Conservation (phyloP, 768 basidiomycete species). For the Lactarius hatsudake region DNA sequence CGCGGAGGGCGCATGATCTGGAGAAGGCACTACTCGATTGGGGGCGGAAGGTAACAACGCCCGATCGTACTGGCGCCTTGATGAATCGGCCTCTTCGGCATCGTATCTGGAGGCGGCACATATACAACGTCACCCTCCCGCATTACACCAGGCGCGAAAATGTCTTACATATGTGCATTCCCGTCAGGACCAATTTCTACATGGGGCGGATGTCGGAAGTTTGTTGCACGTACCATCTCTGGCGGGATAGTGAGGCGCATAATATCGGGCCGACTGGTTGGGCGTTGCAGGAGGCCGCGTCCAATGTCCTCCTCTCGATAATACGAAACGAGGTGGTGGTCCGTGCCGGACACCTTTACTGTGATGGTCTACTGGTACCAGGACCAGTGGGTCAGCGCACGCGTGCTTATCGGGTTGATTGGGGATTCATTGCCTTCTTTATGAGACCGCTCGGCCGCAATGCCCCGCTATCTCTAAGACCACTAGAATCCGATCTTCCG, state of each 20-base stretch:
- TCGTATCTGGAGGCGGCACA: slow-evolving; percentile 26
- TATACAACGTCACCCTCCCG: slow-evolving; percentile 6
- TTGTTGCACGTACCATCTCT: slow-evolving; percentile 73
- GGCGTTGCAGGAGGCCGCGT: slow-evolving; percentile 64
- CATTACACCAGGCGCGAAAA: slow-evolving; percentile 6
- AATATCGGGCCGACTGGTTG: slow-evolving; percentile 68
- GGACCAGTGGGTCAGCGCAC: slow-evolving; percentile 6
- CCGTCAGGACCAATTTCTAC: slow-evolving; percentile 73
- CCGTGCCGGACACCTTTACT: slow-evolving; percentile 71
- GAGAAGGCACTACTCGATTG: slow-evolving; percentile 5
- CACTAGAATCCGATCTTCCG: slow-evolving; percentile 28
- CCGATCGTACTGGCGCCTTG: slow-evolving; percentile 25
- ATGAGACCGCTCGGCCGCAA: slow-evolving; percentile 57
- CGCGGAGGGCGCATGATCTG: slow-evolving; percentile 13
- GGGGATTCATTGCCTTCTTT: slow-evolving; percentile 61
- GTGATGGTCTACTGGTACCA: slow-evolving; percentile 67
- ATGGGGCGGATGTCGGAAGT: slow-evolving; percentile 81
- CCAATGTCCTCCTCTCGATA: slow-evolving; percentile 78
- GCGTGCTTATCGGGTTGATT: slow-evolving; percentile 4
- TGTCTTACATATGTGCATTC: slow-evolving; percentile 55
- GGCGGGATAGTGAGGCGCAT: slow-evolving; percentile 70
- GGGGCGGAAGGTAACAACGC: slow-evolving; percentile 16
- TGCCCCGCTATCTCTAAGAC: slow-evolving; percentile 15
- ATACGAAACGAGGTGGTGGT: slow-evolving; percentile 82
- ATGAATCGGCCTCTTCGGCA: slow-evolving; percentile 27